Evolutionary conservation across 495 filamentous ascomycete genomes (phyloP).

Genomic region (Aspergillus taichungensis): DNA sequence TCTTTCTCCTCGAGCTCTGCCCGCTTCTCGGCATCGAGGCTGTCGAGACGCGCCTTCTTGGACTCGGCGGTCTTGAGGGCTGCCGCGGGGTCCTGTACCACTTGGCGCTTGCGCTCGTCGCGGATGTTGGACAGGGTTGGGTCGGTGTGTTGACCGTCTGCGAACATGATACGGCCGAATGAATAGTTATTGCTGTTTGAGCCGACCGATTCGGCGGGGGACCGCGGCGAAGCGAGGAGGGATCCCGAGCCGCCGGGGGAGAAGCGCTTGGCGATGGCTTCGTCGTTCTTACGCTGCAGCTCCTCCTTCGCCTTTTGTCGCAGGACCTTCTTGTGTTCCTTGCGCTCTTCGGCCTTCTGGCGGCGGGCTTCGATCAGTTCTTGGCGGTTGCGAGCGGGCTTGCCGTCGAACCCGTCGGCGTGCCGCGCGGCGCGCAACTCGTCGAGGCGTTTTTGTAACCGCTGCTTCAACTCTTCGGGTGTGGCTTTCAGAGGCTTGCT

Average conservation of each 20-base stretch:
- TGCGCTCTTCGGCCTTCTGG: constrained; percentile 75
- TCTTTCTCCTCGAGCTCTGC: constrained; percentile 88
- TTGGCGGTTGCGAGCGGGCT: constrained; percentile 70
- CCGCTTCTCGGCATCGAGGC: constrained; percentile 66
- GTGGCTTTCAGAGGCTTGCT: constrained; percentile 44
- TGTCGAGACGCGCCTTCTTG: constrained; percentile 61
- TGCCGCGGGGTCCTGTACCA: constrained; percentile 71
- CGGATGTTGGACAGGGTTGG: constrained; percentile 54
- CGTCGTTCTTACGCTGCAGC: constrained; percentile 59
- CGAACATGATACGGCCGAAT: constrained; percentile 80
- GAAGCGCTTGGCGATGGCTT: constrained; percentile 51
- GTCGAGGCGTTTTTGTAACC: constrained; percentile 72
- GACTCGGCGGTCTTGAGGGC: constrained; percentile 60
- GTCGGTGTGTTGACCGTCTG: constrained; percentile 70
- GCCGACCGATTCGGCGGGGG: constrained; percentile 33
- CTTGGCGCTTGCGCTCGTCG: constrained; percentile 54
- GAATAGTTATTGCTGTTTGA: constrained; percentile 57
- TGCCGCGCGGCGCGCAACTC: constrained; percentile 73
- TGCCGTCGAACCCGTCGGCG: constrained; percentile 70
- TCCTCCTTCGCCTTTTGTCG: constrained; percentile 66
- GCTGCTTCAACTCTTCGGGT: constrained; percentile 59
- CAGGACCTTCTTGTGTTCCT: constrained; percentile 76
- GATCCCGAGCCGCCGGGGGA: constrained; percentile 44
- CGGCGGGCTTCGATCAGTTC: constrained; percentile 84
- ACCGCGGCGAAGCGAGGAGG: constrained; percentile 47